These are phyloP conservation scores for Gentiana macrophylla DNA, from an alignment of 257 asterid genomes.

Conservation along the genomic window DNA sequence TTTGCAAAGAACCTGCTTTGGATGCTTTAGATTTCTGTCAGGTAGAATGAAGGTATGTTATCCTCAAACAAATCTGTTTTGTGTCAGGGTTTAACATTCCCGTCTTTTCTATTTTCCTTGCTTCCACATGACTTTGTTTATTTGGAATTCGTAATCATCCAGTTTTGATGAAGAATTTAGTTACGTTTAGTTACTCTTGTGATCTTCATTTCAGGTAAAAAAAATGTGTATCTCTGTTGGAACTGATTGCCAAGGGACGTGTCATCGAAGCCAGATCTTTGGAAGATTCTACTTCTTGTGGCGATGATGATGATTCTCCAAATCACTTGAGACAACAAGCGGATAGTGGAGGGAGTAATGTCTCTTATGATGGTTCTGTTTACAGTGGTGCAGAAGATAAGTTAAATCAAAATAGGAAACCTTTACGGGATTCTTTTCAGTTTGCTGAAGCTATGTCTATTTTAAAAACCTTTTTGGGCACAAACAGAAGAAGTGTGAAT, in stretches of 20 bases:
- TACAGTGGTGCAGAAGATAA: conserved; percentile 21
- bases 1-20: conserved; percentile 50
- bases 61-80: too few species aligned
- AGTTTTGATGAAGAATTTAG: background rate
- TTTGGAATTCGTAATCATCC: too few species aligned
- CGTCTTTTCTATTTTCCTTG: too few species aligned
- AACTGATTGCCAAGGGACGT: conserved; percentile 54
- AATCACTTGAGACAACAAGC: conserved; percentile 22
- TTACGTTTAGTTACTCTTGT: background rate
- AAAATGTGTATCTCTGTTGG: conserved; percentile 42
- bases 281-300: conserved; percentile 11
- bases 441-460: conserved; percentile 68
- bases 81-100: background rate
- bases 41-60: conserved; percentile 39
- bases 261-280: conserved; percentile 52
- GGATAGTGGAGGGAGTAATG: conserved; percentile 55
- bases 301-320: background rate
- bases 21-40: conserved; percentile 56
- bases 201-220: conserved; percentile 39
- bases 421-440: conserved; percentile 56
- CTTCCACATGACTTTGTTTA: too few species aligned
- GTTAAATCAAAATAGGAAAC: conserved; percentile 18
- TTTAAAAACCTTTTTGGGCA: too few species aligned
- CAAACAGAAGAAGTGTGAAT: conserved; percentile 30
- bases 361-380: conserved; percentile 30